Conservation (phyloP, 2,329 filamentous ascomycete genomes). For the Colletotrichum tropicicola region DNA sequence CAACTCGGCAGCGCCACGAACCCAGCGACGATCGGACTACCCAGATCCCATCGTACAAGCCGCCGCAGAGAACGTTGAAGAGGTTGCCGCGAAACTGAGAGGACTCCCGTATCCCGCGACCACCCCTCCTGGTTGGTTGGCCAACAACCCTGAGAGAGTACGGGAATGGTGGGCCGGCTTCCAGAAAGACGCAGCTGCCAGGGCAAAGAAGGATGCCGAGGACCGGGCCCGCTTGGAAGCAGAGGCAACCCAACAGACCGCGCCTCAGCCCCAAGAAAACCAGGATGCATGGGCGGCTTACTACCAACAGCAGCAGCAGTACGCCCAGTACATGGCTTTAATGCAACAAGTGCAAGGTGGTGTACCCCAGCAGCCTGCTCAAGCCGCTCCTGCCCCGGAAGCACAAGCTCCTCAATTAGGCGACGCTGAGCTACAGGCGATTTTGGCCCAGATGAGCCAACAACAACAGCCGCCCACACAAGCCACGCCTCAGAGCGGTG, state of each 20-base stretch:
- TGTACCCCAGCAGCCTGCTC: slow-evolving; percentile 37
- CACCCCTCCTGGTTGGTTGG: slow-evolving; percentile 63
- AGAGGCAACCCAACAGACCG: slow-evolving; percentile 40
- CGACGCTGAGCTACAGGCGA: slow-evolving; percentile 52
- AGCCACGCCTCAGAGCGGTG: slow-evolving; percentile 26
- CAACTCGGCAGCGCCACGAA: slow-evolving; percentile 39
- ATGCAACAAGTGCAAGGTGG: slow-evolving; percentile 50
- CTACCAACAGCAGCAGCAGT: slow-evolving; percentile 40
- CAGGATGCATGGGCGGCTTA: slow-evolving; percentile 40
- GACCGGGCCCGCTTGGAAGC: slow-evolving; percentile 45
- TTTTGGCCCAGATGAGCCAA: slow-evolving; percentile 53
- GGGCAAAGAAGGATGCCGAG: slow-evolving; percentile 49
- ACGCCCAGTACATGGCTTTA: slow-evolving; percentile 52
- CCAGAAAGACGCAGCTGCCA: slow-evolving; percentile 47
- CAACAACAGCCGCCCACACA: slow-evolving; percentile 36
- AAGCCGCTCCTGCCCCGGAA: slow-evolving; percentile 28
- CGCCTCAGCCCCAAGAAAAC: slow-evolving; percentile 27
- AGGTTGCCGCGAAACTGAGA: slow-evolving; percentile 49
- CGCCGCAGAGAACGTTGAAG: slow-evolving; percentile 53
- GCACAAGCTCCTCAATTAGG: slow-evolving; percentile 24
- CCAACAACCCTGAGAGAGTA: slow-evolving; percentile 53
- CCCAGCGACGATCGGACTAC: slow-evolving; percentile 47
- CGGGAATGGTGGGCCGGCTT: slow-evolving; percentile 64
- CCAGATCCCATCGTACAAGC: slow-evolving; percentile 51
- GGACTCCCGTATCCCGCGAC: slow-evolving; percentile 58